A percentile compares a stretch with the other conserved stretches of the same genome.
Conservation (phyloP, 768 basidiomycete genomes). For the Gautieria morchelliformis region DNA sequence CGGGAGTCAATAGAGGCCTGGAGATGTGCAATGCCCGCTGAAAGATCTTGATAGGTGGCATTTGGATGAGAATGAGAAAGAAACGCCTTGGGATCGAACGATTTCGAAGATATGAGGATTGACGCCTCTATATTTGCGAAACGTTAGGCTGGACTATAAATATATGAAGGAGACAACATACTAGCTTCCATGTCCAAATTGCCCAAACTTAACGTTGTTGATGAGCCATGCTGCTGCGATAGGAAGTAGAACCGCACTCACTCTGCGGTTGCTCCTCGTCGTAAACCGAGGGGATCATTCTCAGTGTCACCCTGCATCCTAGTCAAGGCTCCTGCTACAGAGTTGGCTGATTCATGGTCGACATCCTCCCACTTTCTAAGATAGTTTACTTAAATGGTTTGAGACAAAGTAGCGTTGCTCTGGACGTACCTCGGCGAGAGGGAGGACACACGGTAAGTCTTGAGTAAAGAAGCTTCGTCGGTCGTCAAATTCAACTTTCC, state of each 20-base stretch:
- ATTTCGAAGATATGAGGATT: constrained; percentile 81
- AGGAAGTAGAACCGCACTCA: constrained; percentile 25
- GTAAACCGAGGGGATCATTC: constrained; percentile 69
- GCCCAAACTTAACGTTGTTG: constrained; percentile 33
- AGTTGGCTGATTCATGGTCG: constrained; percentile 75
- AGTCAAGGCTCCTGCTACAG: constrained; percentile 58
- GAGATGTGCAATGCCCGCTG: constrained; percentile 64
- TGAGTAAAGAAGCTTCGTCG: constrained; percentile 77
- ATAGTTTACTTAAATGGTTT: constrained; percentile 1
- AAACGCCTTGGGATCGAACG: constrained; percentile 93
- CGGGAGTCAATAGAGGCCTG: constrained; percentile 77
- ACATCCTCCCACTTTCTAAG: constrained; percentile 85
- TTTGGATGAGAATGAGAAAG: constrained; percentile 88
- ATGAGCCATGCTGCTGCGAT: not conserved
- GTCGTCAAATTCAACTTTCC: constrained; percentile 57
- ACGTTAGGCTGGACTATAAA: constrained; percentile 4
- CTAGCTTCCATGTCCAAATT: constrained; percentile 74
- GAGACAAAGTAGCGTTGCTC: not conserved
- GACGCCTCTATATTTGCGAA: constrained; percentile 47
- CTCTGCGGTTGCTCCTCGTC: constrained; percentile 46
- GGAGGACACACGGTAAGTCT: constrained; percentile 77
- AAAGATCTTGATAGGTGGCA: constrained; percentile 88
- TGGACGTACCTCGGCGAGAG: constrained; percentile 58
- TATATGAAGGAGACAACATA: constrained; percentile 26
- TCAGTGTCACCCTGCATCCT: constrained; percentile 50